A percentile compares a stretch with the other conserved stretches of the same genome.
Evolutionary conservation across 768 basidiomycete genomes (phyloP).

Genomic region (Rhizopogon vulgaris): DNA sequence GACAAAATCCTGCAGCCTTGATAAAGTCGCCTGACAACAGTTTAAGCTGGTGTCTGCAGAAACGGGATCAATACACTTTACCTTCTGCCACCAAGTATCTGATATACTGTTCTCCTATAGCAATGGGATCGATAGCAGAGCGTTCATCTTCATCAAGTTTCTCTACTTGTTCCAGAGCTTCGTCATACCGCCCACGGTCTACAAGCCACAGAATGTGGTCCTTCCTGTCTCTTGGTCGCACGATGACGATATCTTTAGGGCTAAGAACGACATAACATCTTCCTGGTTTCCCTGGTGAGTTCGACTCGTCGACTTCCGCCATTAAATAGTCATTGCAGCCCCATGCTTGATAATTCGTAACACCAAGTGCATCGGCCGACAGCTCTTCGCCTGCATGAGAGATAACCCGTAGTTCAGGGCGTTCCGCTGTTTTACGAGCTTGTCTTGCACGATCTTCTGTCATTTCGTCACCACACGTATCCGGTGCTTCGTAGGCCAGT

Average conservation of each 20-base stretch:
- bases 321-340: constrained; percentile 90
- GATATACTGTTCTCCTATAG: constrained; percentile 84
- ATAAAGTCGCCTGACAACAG: constrained; percentile 46
- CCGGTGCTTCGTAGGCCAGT: constrained; percentile 82
- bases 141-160: constrained; percentile 33
- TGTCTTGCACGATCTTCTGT: constrained; percentile 67
- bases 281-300: constrained; percentile 19
- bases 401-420: constrained; percentile 93
- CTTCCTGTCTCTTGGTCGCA: constrained; percentile 78
- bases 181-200: constrained; percentile 79
- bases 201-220: constrained; percentile 94
- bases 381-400: constrained; percentile 85
- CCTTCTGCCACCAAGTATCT: constrained; percentile 80
- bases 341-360: constrained; percentile 76
- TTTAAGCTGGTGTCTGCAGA: not conserved
- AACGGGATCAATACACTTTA: constrained; percentile 22
- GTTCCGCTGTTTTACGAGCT: constrained; percentile 76
- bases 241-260: constrained; percentile 82
- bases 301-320: constrained; percentile 37
- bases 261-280: constrained; percentile 79
- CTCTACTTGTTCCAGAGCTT: constrained; percentile 81
- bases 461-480: constrained; percentile 61
- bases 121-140: constrained; percentile 44
- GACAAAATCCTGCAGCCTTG: constrained; percentile 77
- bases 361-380: constrained; percentile 73